Conservation (phyloP, 768 basidiomycete species). For the Leccinum rimulosum region DNA sequence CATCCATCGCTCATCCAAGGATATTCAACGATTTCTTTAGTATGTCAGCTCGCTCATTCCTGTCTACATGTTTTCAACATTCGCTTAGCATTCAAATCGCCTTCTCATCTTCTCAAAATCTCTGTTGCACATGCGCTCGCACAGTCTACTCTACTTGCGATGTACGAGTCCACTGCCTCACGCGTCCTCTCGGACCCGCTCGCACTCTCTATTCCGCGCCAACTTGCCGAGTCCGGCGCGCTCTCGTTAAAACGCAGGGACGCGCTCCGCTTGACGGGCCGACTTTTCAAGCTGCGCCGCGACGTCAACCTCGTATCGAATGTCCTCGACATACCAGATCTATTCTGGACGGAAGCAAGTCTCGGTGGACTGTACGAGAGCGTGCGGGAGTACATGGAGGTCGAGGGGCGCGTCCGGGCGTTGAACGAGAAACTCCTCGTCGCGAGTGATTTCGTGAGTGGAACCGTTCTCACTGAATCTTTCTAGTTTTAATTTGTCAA, state of each 20-base stretch:
- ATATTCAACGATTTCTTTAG: conserved; percentile 98
- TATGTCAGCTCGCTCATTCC: conserved; percentile 37
- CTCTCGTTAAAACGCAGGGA: conserved; percentile 75
- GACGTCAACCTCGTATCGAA: conserved; percentile 92
- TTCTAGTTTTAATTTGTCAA: background rate
- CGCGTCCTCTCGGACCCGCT: conserved; percentile 74
- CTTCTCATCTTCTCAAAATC: conserved; percentile 85
- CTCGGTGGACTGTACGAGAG: conserved; percentile 88
- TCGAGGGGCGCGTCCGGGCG: conserved; percentile 74
- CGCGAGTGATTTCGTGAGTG: conserved; percentile 81
- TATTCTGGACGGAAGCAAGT: conserved; percentile 95
- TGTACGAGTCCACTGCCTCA: conserved; percentile 78
- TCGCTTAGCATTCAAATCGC: conserved; percentile 78
- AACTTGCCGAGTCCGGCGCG: conserved; percentile 74
- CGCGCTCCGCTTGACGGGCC: conserved; percentile 83
- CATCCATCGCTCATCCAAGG: conserved; percentile 78
- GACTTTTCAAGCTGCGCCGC: conserved; percentile 81
- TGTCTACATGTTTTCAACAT: background rate
- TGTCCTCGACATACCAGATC: conserved; percentile 88
- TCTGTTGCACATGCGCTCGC: conserved; percentile 95
- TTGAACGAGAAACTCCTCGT: conserved; percentile 87
- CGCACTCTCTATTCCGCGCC: conserved; percentile 79
- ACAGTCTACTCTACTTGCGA: conserved; percentile 88
- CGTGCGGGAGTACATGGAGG: conserved; percentile 94
- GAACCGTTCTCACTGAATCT: background rate